Conservation (phyloP, 768 basidiomycete genomes). For the Tulasnella sp. region DNA sequence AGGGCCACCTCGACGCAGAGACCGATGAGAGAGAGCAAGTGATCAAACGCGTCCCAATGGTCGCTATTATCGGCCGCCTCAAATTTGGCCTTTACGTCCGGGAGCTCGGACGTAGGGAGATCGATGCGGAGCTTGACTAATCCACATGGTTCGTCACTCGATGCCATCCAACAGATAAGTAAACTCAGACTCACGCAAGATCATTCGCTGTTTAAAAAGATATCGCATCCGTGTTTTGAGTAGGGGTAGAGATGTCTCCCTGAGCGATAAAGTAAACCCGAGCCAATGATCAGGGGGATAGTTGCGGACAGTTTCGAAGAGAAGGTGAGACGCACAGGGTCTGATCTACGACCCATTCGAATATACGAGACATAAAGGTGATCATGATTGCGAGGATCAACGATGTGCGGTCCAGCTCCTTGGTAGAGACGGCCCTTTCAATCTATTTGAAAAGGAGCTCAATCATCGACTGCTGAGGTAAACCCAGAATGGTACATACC, state of each 20-base stretch:
- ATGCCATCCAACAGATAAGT: too few relatives aligned
- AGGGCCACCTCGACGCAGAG: not conserved
- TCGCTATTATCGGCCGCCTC: not conserved
- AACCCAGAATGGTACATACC: not conserved
- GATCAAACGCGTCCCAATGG: not conserved
- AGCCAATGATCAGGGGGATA: too few relatives aligned
- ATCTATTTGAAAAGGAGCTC: not conserved
- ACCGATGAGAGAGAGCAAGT: not conserved
- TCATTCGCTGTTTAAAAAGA: not conserved
- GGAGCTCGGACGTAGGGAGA: constrained; percentile 4
- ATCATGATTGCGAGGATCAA: not conserved
- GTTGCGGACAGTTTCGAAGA: too few relatives aligned
- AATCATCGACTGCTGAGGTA: not conserved
- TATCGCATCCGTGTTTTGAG: not conserved
- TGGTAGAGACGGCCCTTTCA: not conserved
- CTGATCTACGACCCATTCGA: not conserved
- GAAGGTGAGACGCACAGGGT: not conserved
- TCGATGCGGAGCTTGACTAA: not conserved
- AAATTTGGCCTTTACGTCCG: constrained; percentile 7
- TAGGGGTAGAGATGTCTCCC: not conserved
- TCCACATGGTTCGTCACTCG: too few relatives aligned
- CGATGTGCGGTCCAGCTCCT: not conserved
- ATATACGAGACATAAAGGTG: not conserved
- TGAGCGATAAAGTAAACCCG: too few relatives aligned
- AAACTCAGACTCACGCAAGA: not conserved